Evolutionary conservation across 164 flowering plant genomes (phyloP).

Genomic region (Annona squamosa): DNA sequence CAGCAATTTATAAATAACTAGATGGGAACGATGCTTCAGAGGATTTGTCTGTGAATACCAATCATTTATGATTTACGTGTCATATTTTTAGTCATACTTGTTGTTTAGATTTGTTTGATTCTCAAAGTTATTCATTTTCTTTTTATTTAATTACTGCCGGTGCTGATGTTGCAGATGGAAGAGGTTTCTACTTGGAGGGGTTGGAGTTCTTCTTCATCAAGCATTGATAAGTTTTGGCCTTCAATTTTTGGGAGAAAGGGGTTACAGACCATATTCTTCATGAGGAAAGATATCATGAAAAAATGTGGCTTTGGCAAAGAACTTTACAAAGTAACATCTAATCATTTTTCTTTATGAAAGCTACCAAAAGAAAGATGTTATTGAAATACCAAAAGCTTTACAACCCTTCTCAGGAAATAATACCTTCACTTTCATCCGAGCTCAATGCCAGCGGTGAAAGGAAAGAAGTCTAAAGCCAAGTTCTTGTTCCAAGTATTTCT

Average conservation of each 20-base stretch:
- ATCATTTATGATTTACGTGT: no score
- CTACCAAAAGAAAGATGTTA: conserved; percentile 82
- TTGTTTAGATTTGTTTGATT: no score
- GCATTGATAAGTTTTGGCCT: conserved; percentile 81
- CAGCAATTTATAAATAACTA: no score
- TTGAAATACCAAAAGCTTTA: conserved; percentile 62
- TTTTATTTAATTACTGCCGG: conserved; percentile 27
- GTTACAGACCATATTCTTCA: conserved; percentile 89
- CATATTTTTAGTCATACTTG: not conserved
- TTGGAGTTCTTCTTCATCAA: conserved; percentile 83
- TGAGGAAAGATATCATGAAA: conserved; percentile 91
- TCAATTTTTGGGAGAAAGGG: conserved; percentile 57
- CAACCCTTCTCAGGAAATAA: conserved; percentile 62
- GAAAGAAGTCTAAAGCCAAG: conserved; percentile 64
- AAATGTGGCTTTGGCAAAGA: conserved; percentile 98
- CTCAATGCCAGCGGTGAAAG: conserved; percentile 45
- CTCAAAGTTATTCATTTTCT: not conserved
- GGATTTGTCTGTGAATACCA: no score
- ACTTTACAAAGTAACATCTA: conserved; percentile 72
- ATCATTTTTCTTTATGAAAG: conserved; percentile 46
- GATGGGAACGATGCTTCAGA: no score
- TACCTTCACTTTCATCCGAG: conserved; percentile 61
- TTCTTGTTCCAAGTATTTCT: not conserved
- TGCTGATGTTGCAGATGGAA: conserved; percentile 86
- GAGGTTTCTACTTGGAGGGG: conserved; percentile 92